Base-by-base conservation (phyloP, 1,284 basidiomycete genomes). In the Cryptococcus hybrid region DNA sequence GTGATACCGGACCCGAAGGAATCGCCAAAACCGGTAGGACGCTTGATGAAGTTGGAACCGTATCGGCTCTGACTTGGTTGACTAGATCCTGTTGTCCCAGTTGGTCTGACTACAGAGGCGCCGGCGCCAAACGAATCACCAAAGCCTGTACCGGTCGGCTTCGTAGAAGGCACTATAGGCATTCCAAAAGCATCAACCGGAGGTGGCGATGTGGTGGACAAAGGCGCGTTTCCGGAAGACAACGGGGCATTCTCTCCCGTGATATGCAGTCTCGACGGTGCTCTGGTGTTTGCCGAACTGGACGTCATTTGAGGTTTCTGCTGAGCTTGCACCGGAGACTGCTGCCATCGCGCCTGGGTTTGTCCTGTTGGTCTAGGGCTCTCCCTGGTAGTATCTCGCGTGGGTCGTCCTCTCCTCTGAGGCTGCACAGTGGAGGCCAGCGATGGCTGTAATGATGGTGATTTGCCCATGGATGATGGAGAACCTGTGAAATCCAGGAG, bases 401-500 rank as follows among this genome's bases (percentile, higher is more conserved):
- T 70, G 0, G 77, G 77, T 13, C 77, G 54, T 9, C 77, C 77
- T n/a, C 77, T 62, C 0, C 77, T 63, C 53, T 76, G 74, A 1
- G 77, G 77, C 51, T 74, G 72, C 2, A 78, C 64, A 0, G 63
- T 68, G 6, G 68, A 58, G 1, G 67, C 67, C 13, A 77, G 39
- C 3, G 64, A 51, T 1, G 69, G 67, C 47, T 74, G 69, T 18
- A 63, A 56, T 7, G 61, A 38, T 0, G 59, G 57, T 12, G 63
- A 47, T 6, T 54, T 51, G 49, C 59, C 54, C 7, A 64, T 42
- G 7, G 60, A 54, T 34, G 65, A 64, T 3, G 66, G 47, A 7
- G 66, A 57, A 18, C 68, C 66, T 3, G 76, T 76, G 58, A 78
- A 77, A 59, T 78, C 77, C 24, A 78, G 67, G 2, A 77, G 60